phyloP scores from a whole-genome alignment of 2,329 filamentous ascomycete species.

The Xylaria sp. region DNA sequence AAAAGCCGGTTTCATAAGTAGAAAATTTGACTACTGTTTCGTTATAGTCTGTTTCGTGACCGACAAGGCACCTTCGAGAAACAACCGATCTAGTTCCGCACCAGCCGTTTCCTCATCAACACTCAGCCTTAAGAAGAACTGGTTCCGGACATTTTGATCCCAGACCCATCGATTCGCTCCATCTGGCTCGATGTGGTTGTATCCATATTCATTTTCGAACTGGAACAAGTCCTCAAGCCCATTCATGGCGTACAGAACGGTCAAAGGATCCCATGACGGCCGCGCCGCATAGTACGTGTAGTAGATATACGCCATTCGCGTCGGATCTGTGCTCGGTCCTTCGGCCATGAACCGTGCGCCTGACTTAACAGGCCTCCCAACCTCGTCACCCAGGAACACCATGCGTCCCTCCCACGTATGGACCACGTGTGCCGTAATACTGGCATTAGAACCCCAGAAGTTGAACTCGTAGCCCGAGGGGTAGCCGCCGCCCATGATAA shows the following conservation, averaged over 20 bases:
- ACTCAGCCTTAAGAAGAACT: constrained; percentile 53
- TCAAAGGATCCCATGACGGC: constrained; percentile 56
- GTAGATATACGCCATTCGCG: constrained; percentile 53
- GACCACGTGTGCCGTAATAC: constrained; percentile 55
- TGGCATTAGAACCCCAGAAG: constrained; percentile 56
- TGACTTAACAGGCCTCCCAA: constrained; percentile 55
- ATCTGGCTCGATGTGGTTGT: constrained; percentile 54
- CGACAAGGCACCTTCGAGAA: constrained; percentile 32
- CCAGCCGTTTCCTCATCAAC: constrained; percentile 25
- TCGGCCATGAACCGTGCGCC: constrained; percentile 48
- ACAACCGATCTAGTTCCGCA: constrained; percentile 27
- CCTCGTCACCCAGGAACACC: constrained; percentile 57
- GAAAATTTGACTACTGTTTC: not conserved
- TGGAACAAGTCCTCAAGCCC: constrained; percentile 52
- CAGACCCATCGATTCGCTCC: constrained; percentile 58
- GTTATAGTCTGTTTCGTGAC: not conserved
- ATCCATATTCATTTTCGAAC: constrained; percentile 53
- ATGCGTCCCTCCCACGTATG: constrained; percentile 56
- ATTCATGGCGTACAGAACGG: constrained; percentile 53
- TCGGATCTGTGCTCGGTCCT: constrained; percentile 49
- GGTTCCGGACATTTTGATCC: constrained; percentile 50
- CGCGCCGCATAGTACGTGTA: constrained; percentile 51
- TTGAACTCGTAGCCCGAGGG: constrained; percentile 61
- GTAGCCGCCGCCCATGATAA: constrained; percentile 64
- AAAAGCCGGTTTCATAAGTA: not conserved